Evolutionary conservation across 2,329 filamentous ascomycete species (phyloP), one percentile per base, ranked within the genome.

Genomic region (Zasmidium angulare): DNA sequence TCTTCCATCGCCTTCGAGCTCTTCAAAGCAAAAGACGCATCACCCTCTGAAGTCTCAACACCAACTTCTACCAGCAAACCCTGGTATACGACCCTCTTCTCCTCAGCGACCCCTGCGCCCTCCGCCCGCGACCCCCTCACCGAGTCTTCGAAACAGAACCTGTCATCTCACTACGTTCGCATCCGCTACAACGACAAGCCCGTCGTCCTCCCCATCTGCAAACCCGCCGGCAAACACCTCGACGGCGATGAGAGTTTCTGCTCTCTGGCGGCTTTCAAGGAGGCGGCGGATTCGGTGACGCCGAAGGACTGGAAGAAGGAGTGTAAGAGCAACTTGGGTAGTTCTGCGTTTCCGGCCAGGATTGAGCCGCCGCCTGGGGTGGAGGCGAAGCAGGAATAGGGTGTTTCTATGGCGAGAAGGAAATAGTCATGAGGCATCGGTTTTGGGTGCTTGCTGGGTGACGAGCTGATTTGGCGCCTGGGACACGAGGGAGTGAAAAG

Each of bases 1-100:
- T 93, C 90, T 67, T 92, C 96, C 69, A 83, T 99, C 64, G 93
- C 95, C 29, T 81, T 99, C 56, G 95, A 99, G 76, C 82, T 98
- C 62, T 97, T 98, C 79, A 86, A 84, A 46, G 82, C 84, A 66
- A 72, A 67, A 52, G 55, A 69, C 20, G 58, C 40, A 1, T 56
- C 69, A n/a, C 46, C 70, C 20, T 19, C 59, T 19, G n/a, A n/a
- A n/a, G n/a, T n/a, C n/a, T n/a, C n/a, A n/a, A n/a, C n/a, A n/a
- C n/a, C n/a, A n/a, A n/a, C n/a, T n/a, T n/a, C n/a, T n/a, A n/a
- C n/a, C n/a, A n/a, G n/a, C n/a, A n/a, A n/a, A n/a, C n/a, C n/a
- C n/a, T 71, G 68, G 64, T 67, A 48, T 7, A 65, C 65, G 7
- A 56, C 72, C 49, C 72, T 72, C 53, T 60, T 63, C 2, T 63